Evolutionary conservation across 129 eudicot species (phyloP).

Genomic region (Dittrichia graveolens): DNA sequence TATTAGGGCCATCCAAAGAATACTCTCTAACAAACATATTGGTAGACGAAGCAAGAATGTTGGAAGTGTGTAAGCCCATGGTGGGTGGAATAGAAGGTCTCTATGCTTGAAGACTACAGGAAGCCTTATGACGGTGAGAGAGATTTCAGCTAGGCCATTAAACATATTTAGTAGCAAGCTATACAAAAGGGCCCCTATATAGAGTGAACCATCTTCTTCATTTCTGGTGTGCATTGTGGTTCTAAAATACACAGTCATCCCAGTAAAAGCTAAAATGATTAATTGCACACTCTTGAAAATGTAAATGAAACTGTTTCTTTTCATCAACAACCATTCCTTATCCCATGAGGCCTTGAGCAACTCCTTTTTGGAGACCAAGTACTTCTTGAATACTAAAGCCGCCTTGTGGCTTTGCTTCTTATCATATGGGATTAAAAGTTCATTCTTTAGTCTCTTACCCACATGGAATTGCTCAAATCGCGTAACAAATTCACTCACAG

Average conservation of each 20-base stretch:
- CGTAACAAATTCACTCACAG: constrained; percentile 53
- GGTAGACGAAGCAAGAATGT: constrained; percentile 65
- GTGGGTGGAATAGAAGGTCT: constrained; percentile 77
- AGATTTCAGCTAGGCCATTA: constrained; percentile 75
- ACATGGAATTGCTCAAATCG: constrained; percentile 60
- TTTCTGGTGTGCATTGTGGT: constrained; percentile 46
- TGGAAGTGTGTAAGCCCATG: constrained; percentile 78
- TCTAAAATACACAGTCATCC: constrained; percentile 58
- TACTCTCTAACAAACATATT: constrained; percentile 56
- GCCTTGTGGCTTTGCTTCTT: constrained; percentile 57
- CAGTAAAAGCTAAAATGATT: constrained; percentile 50
- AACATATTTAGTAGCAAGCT: constrained; percentile 61
- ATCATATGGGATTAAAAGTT: constrained; percentile 66
- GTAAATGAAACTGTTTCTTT: constrained; percentile 69
- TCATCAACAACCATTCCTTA: constrained; percentile 78
- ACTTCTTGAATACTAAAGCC: constrained; percentile 55
- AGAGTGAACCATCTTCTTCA: constrained; percentile 60
- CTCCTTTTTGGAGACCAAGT: constrained; percentile 53
- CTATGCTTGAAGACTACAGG: constrained; percentile 85
- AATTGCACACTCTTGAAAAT: constrained; percentile 63
- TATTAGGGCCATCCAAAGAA: constrained; percentile 52
- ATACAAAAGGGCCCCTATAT: constrained; percentile 57
- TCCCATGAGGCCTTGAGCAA: constrained; percentile 68
- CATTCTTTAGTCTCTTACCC: constrained; percentile 53
- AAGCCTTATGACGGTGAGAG: constrained; percentile 62